Percentiles rank a stretch among this genome's conserved stretches.
phyloP scores from a whole-genome alignment of 345 rosid species.

The Toxicodendron radicans region DNA sequence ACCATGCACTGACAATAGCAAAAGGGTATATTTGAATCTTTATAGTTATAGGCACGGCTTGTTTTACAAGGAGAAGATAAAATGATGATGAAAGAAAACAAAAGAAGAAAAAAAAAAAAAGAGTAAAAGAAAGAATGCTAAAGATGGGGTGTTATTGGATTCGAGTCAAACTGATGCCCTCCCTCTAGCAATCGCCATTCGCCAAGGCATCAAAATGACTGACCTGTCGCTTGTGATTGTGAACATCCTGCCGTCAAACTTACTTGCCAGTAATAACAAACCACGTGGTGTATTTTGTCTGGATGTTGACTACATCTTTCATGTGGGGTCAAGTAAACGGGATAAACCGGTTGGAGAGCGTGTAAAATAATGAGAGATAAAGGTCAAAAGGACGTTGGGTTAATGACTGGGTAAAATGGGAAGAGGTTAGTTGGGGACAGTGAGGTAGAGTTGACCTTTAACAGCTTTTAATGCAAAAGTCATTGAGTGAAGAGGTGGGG shows the following conservation, averaged over 20 bases:
- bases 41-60: neutral
- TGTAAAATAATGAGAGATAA: constrained; percentile 23
- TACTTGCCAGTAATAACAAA: neutral
- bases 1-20: constrained; percentile 17
- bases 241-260: constrained; percentile 34
- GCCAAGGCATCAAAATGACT: constrained; percentile 27
- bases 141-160: constrained; percentile 11
- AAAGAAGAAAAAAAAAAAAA: neutral
- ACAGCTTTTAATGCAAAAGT: constrained; percentile 45
- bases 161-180: constrained; percentile 46
- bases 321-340: constrained; percentile 26
- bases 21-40: constrained; percentile 3
- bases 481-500: constrained; percentile 15
- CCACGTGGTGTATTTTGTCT: constrained; percentile 35
- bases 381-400: constrained; percentile 65
- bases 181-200: neutral
- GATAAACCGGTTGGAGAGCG: constrained; percentile 31
- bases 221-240: constrained; percentile 33
- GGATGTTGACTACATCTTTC: constrained; percentile 37
- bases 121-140: constrained; percentile 12
- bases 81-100: neutral
- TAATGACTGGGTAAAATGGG: constrained; percentile 25
- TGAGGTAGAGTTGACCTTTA: constrained; percentile 57
- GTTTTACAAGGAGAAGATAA: constrained; percentile 9
- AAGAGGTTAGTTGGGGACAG: constrained; percentile 45